Percentiles rank a stretch among this genome's conserved stretches.
phyloP scores from a whole-genome alignment of 2,329 filamentous ascomycete genomes.

The Rhinocladiella similis region DNA sequence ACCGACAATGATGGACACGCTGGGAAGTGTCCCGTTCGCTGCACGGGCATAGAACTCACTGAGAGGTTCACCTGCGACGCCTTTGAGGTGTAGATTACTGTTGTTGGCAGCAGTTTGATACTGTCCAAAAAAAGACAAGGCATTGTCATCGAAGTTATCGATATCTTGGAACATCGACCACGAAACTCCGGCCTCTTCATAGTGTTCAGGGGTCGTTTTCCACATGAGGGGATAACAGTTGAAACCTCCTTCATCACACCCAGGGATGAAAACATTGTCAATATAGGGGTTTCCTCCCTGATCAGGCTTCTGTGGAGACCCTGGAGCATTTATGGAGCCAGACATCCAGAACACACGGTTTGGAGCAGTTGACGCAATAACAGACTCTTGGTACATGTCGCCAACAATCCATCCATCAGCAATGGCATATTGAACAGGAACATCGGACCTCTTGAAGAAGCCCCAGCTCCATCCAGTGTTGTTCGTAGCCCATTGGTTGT shows the following conservation, averaged over 20 bases:
- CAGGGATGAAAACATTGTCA: constrained; percentile 53
- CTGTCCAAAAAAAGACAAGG: constrained; percentile 55
- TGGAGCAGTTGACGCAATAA: constrained; percentile 55
- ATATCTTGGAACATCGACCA: constrained; percentile 55
- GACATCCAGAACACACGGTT: constrained; percentile 55
- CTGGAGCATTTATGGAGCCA: constrained; percentile 54
- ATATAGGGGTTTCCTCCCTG: constrained; percentile 48
- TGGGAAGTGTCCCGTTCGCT: constrained; percentile 52
- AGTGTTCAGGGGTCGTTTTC: constrained; percentile 53
- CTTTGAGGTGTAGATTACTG: constrained; percentile 47
- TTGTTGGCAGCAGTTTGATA: constrained; percentile 47
- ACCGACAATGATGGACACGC: constrained; percentile 53
- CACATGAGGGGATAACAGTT: constrained; percentile 58
- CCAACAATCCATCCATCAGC: constrained; percentile 57
- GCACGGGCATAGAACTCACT: constrained; percentile 53
- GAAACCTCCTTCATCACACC: constrained; percentile 46
- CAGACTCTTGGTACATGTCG: constrained; percentile 58
- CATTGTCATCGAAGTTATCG: constrained; percentile 58
- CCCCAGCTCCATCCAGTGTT: constrained; percentile 57
- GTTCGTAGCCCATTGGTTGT: constrained; percentile 55
- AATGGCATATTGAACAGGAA: constrained; percentile 56
- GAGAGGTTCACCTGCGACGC: constrained; percentile 49
- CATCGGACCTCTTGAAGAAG: constrained; percentile 51
- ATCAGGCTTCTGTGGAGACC: constrained; percentile 43
- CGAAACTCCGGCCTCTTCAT: constrained; percentile 49